A percentile compares a stretch with the other conserved stretches of the same genome.
Evolutionary conservation across 2,329 filamentous ascomycete genomes (phyloP).

Genomic region (Epichloe typhina): DNA sequence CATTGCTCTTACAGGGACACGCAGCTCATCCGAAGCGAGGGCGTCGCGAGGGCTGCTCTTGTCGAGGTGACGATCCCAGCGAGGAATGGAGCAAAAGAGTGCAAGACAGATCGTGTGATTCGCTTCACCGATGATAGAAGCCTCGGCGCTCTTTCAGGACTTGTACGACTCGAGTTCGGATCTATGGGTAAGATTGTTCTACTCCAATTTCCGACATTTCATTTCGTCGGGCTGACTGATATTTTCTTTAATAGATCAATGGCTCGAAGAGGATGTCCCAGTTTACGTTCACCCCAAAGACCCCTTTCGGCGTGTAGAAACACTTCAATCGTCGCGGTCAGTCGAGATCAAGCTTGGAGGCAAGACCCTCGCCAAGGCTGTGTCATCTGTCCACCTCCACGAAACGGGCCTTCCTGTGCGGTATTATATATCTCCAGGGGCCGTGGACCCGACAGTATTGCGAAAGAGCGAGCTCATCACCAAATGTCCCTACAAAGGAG

Average conservation of each 20-base stretch:
- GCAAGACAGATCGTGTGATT: constrained; percentile 20
- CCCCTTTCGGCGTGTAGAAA: constrained; percentile 52
- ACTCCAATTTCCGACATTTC: neutral
- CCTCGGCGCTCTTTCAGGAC: constrained; percentile 19
- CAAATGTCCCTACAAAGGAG: constrained; percentile 54
- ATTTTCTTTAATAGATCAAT: constrained; percentile 17
- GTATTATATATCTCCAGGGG: constrained; percentile 44
- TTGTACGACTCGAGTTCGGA: constrained; percentile 22
- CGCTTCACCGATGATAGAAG: constrained; percentile 26
- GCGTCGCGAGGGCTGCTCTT: constrained; percentile 15
- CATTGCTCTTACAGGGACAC: constrained; percentile 17
- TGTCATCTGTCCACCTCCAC: constrained; percentile 37
- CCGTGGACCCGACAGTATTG: constrained; percentile 32
- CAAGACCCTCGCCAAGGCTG: constrained; percentile 30
- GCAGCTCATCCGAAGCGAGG: constrained; percentile 14
- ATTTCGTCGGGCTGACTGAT: neutral
- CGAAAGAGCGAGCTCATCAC: constrained; percentile 38
- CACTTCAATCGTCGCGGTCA: constrained; percentile 39
- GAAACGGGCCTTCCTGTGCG: constrained; percentile 47
- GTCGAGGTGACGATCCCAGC: constrained; percentile 18
- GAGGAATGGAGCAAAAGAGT: constrained; percentile 11
- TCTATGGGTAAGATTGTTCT: constrained; percentile 16
- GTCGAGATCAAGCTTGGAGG: constrained; percentile 38
- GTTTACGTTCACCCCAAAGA: constrained; percentile 54
- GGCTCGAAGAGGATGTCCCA: constrained; percentile 42